Percentiles rank a stretch among this genome's conserved stretches.
Evolutionary conservation across 2,329 filamentous ascomycete species (phyloP).

Genomic region (Coniochaeta sp.): DNA sequence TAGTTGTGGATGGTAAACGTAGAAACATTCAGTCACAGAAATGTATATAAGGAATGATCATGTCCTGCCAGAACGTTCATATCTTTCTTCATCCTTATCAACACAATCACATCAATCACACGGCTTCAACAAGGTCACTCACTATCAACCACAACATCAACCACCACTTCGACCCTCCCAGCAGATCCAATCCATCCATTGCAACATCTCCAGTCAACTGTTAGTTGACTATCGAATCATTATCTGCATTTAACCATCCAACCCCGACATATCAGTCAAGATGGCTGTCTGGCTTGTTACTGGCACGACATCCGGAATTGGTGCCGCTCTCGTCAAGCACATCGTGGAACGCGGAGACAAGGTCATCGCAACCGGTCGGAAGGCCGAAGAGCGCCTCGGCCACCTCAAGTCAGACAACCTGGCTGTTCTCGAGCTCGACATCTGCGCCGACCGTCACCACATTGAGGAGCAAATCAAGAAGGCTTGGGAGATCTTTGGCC

Average conservation of each 20-base stretch:
- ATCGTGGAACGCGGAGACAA: conserved; percentile 20
- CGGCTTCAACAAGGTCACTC: too few relatives aligned
- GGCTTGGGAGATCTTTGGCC: conserved; percentile 23
- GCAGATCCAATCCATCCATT: too few relatives aligned
- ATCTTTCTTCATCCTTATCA: too few relatives aligned
- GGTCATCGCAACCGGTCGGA: conserved; percentile 22
- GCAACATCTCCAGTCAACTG: too few relatives aligned
- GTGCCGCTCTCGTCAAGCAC: conserved; percentile 17
- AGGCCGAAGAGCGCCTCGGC: conserved; percentile 17
- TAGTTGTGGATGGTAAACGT: too few relatives aligned
- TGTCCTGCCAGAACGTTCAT: too few relatives aligned
- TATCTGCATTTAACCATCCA: neutral
- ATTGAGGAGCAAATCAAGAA: conserved; percentile 10
- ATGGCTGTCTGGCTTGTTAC: conserved; percentile 27
- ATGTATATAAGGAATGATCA: too few relatives aligned
- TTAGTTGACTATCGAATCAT: too few relatives aligned
- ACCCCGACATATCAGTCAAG: neutral
- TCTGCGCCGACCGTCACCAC: conserved; percentile 7
- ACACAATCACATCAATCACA: too few relatives aligned
- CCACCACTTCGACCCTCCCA: too few relatives aligned
- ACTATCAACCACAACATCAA: too few relatives aligned
- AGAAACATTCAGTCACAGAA: too few relatives aligned
- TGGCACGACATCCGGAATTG: conserved; percentile 25
- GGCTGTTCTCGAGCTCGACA: conserved; percentile 13
- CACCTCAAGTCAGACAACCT: conserved; percentile 8